Conservation (phyloP, 345 rosid genomes). For the Eutrema yunnanense region DNA sequence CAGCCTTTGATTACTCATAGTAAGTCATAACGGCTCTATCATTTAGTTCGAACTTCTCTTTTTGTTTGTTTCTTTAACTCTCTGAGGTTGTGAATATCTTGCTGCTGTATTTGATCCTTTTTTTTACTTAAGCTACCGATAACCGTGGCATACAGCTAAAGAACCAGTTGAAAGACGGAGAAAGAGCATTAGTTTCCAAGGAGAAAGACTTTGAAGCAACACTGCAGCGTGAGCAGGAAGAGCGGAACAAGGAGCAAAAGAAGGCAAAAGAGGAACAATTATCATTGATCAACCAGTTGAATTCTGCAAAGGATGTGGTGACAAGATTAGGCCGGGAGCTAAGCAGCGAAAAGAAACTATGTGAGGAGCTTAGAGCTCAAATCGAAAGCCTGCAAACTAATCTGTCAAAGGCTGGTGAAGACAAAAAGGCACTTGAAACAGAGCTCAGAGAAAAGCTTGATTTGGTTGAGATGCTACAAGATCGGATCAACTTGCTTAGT, state of each 20-base stretch:
- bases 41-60: neutral
- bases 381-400: constrained; percentile 43
- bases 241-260: constrained; percentile 38
- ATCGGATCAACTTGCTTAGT: constrained; percentile 45
- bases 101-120: neutral
- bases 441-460: constrained; percentile 49
- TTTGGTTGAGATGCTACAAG: constrained; percentile 46
- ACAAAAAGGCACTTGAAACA: constrained; percentile 51
- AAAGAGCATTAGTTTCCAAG: constrained; percentile 44
- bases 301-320: constrained; percentile 54
- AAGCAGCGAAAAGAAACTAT: constrained; percentile 49
- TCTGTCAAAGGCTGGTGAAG: constrained; percentile 52
- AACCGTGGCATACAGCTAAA: constrained; percentile 45
- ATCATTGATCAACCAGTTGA: constrained; percentile 48
- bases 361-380: constrained; percentile 49
- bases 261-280: constrained; percentile 58
- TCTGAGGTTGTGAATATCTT: neutral
- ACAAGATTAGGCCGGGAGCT: constrained; percentile 67
- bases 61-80: neutral
- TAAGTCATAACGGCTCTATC: neutral
- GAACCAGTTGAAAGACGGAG: constrained; percentile 57
- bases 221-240: constrained; percentile 60
- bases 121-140: neutral
- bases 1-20: neutral
- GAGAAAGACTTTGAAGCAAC: constrained; percentile 55